Evolutionary conservation across 257 asterid genomes (phyloP), one percentile per base, ranked within the genome.

Genomic region (Salvia splendens): DNA sequence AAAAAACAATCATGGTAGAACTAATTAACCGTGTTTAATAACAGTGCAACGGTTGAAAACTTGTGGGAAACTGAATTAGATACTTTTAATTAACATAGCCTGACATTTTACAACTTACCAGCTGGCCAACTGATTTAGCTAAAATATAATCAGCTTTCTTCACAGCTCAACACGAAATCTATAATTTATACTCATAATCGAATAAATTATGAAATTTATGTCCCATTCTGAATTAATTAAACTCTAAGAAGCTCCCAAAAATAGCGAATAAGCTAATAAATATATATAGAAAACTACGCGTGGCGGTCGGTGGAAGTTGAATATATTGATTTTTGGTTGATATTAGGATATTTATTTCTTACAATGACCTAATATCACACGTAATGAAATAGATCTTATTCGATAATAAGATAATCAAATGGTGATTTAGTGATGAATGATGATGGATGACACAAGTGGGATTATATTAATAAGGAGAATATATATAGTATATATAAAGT

Each of bases 281-380:
- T 14, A 28, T 30, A 49, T 8, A n/a, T 52, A 16, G 4, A 2
- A 56, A 64, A 70, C 6, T 71, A 59, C 73, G 75, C 56, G 66
- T 58, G 73, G 75, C 61, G 60, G 51, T 58, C 20, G 38, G 64
- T 47, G 33, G 50, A 41, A 49, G 74, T 69, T 65, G 74, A 59
- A 6, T 36, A 9, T 63, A 5, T 50, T 14, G 38, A 6, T 4
- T 15, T 24, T 24, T 24, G 24, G 17, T 12, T 62, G 9, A 45
- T 54, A 64, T 3, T 33, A 2, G 6, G 42, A 38, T 38, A 6
- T 38, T 38, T 5, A 5, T 38, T 38, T 5, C 7, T 38, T 38
- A 38, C 42, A 6, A 38, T 65, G 58, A 67, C 78, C 43, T 62
- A 65, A 59, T 49, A 30, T 33, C 65, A 62, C 61, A 76, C 78